These are phyloP conservation scores for Paralagenidium karlingii DNA, from an alignment of 352 stramenopile genomes.

Conservation along the genomic window DNA sequence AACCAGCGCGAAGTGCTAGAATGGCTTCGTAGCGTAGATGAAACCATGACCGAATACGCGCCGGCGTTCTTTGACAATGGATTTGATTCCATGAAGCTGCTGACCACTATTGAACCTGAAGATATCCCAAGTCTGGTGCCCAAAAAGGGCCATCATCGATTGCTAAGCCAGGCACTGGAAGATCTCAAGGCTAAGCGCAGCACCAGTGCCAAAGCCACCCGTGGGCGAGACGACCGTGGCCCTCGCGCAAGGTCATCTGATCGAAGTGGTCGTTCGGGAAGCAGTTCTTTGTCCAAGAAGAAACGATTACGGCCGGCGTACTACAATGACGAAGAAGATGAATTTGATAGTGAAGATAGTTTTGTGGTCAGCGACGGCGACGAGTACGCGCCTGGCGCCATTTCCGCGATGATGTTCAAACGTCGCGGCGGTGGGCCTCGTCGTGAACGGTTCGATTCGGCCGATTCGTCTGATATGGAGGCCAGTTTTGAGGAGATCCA, in stretches of 20 bases:
- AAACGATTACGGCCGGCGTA: constrained; percentile 25
- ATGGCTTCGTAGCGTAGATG: constrained; percentile 55
- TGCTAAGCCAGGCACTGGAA: constrained; percentile 66
- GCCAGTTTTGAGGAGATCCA: constrained; percentile 76
- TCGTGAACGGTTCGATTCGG: constrained; percentile 61
- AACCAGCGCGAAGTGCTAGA: constrained; percentile 66
- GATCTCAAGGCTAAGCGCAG: constrained; percentile 63
- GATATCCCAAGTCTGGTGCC: constrained; percentile 62
- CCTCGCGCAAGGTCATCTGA: too few relatives aligned
- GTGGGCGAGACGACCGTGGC: constrained; percentile 18
- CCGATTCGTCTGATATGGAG: constrained; percentile 80
- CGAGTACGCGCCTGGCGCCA: constrained; percentile 59
- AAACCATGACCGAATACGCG: constrained; percentile 81
- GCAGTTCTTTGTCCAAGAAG: constrained; percentile 8
- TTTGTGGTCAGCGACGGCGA: constrained; percentile 76
- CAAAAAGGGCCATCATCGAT: constrained; percentile 72
- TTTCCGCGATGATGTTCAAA: constrained; percentile 53
- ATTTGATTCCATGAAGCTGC: constrained; percentile 79
- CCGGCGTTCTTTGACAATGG: constrained; percentile 78
- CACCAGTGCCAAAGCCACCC: constrained; percentile 14
- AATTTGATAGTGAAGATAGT: constrained; percentile 81
- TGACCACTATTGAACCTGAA: constrained; percentile 56
- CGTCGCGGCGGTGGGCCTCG: constrained; percentile 43
- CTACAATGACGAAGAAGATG: constrained; percentile 68
- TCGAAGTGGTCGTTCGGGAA: constrained; percentile 5